Percentiles rank a stretch among this genome's conserved stretches.
These are phyloP conservation scores for Kernera saxatilis DNA, from an alignment of 345 rosid genomes.

Conservation along the genomic window DNA sequence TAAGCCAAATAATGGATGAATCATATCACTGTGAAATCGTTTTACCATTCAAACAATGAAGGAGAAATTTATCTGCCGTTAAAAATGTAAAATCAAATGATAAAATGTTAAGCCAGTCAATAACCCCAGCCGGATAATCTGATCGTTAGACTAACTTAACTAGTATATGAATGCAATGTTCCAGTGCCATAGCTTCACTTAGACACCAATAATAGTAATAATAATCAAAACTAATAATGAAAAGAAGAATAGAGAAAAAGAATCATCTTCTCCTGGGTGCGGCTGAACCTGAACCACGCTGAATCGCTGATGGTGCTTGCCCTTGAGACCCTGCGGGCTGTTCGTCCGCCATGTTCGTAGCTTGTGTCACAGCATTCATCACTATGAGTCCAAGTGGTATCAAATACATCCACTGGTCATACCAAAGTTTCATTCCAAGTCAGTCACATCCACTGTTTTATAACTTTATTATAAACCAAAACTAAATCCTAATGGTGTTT, in stretches of 20 bases:
- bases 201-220: background rate
- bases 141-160: background rate
- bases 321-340: constrained; percentile 6
- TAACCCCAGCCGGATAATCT: background rate
- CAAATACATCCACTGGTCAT: constrained; percentile 19
- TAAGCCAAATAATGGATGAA: no score
- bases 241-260: background rate
- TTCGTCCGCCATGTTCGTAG: background rate
- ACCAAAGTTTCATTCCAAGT: background rate
- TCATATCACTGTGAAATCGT: background rate
- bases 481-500: background rate
- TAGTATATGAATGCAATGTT: background rate
- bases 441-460: background rate
- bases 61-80: background rate
- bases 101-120: background rate
- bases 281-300: background rate
- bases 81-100: background rate
- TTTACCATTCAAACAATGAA: background rate
- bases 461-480: background rate
- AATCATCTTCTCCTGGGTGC: constrained; percentile 11
- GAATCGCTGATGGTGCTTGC: constrained; percentile 18
- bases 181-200: background rate
- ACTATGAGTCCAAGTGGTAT: constrained; percentile 16
- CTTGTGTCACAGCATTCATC: constrained; percentile 20
- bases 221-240: background rate